Conservation (phyloP, 2,329 filamentous ascomycete genomes). For the Calonectria naviculata region DNA sequence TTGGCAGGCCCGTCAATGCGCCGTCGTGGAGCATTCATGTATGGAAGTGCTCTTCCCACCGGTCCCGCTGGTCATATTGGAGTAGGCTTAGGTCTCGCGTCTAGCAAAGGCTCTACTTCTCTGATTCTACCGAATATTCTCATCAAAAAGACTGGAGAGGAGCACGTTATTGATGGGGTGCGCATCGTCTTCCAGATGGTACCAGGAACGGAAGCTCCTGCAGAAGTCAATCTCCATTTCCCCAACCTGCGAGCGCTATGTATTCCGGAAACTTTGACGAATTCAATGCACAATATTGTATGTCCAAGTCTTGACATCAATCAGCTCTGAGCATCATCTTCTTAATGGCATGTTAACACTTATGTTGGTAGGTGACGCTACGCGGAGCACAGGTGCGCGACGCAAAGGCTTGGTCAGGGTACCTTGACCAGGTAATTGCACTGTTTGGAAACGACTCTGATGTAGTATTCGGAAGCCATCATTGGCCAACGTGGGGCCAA, state of each 20-base stretch:
- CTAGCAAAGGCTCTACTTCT: slow-evolving; percentile 43
- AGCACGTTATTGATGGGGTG: slow-evolving; percentile 47
- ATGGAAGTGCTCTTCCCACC: slow-evolving; percentile 45
- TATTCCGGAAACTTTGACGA: slow-evolving; percentile 51
- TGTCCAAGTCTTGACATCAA: not conserved
- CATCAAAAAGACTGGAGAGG: slow-evolving; percentile 41
- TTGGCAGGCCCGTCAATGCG: slow-evolving; percentile 51
- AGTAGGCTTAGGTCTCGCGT: slow-evolving; percentile 47
- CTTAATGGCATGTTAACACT: not conserved
- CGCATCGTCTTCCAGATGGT: slow-evolving; percentile 53
- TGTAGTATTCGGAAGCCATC: slow-evolving; percentile 50
- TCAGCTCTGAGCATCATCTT: too few species aligned
- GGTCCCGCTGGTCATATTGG: slow-evolving; percentile 49
- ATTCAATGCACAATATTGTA: slow-evolving; percentile 53
- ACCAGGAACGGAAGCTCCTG: slow-evolving; percentile 54
- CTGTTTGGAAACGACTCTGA: slow-evolving; percentile 46
- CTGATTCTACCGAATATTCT: not conserved
- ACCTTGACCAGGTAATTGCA: slow-evolving; percentile 49
- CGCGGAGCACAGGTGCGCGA: slow-evolving; percentile 54
- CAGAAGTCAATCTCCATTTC: slow-evolving; percentile 55
- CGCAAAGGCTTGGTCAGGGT: slow-evolving; percentile 51
- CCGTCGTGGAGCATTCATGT: slow-evolving; percentile 52
- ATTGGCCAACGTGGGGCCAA: slow-evolving; percentile 55
- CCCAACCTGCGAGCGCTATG: slow-evolving; percentile 50
- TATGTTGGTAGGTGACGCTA: slow-evolving; percentile 41